Base-by-base conservation (phyloP, 208 protist genomes). In the Trypanosoma scelopori region DNA sequence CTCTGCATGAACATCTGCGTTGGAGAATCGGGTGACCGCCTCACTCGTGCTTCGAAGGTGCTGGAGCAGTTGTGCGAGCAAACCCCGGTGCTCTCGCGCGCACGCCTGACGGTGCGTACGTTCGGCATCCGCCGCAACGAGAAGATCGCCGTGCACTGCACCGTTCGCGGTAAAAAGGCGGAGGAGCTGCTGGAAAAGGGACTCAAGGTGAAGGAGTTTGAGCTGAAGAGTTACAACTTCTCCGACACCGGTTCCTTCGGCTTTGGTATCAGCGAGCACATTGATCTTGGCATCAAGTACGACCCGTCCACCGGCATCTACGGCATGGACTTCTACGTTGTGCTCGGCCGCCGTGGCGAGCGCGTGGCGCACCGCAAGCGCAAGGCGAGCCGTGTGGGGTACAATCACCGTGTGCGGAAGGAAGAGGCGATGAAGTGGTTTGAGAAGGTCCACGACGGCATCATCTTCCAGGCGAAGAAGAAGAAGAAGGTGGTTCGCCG, bases 191-290 rank as follows among this genome's bases (percentile, higher is more conserved):
- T 99, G 56, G 97, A 99, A 83, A 89, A 95, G 60, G 99, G 97
- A 79, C 91, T 99, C 45, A 95, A 97, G 84, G 99, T 99, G 55
- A 99, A 99, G 91, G 99, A 99, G 79, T 99, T 98, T 76, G 98
- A 99, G 87, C 91, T 99, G 59, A 85, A 92, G 81, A 79, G 78
- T 56, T 89, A 86, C 69, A 98, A 98, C 87, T 99, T 99, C 90
- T 94, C 91, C 62, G 67, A 88, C 59, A 98, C 80, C 45, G 99
- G 99, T 74, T 98, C 96, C 97, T 99, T 99, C 74, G 99, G 99
- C 71, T 99, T 99, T 79, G 99, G 99, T 90, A 99, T 99, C 81
- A 84, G 97, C 68, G 99, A 99, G 92, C 99, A 99, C 96, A 99
- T 99, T 72, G 99, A 99, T 94, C 96, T 99, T 49, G 99, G 99